phyloP scores from a whole-genome alignment of 352 stramenopile species.

The Pythium pyrilobum region DNA sequence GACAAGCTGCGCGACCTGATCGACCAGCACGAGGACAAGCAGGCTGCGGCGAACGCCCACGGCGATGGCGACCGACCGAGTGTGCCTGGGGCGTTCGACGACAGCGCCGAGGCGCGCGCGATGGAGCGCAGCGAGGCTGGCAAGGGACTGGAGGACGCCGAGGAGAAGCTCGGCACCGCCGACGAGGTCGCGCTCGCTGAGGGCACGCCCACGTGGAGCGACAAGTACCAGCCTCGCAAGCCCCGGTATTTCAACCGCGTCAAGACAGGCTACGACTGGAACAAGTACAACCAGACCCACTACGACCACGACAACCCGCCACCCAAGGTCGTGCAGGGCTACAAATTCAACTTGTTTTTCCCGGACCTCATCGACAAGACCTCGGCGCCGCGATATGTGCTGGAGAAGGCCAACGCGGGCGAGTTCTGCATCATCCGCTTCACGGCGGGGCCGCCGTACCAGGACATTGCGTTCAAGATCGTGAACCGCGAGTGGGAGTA shows the following conservation, averaged over 20 bases:
- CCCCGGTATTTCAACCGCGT: slow-evolving; percentile 99
- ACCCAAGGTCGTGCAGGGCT: slow-evolving; percentile 99
- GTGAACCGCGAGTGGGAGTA: slow-evolving; percentile 99
- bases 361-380: slow-evolving; percentile 98
- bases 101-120: slow-evolving; percentile 57
- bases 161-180: slow-evolving; percentile 81
- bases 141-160: slow-evolving; percentile 60
- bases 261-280: slow-evolving; percentile 99
- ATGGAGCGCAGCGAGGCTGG: slow-evolving; percentile 56
- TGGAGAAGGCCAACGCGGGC: slow-evolving; percentile 90
- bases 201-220: slow-evolving; percentile 84
- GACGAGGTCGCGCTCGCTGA: slow-evolving; percentile 87
- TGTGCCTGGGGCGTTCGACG: slow-evolving; percentile 25
- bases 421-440: slow-evolving; percentile 99
- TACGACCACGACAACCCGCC: slow-evolving; percentile 99
- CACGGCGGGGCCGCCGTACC: slow-evolving; percentile 96
- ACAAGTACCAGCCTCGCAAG: slow-evolving; percentile 98
- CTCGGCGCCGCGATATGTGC: slow-evolving; percentile 92
- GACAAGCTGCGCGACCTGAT: slow-evolving; percentile 89
- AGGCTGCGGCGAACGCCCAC: slow-evolving; percentile 18
- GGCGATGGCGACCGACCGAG: slow-evolving; percentile 18
- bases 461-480: slow-evolving; percentile 99
- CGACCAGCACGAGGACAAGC: slow-evolving; percentile 70
- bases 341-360: slow-evolving; percentile 99
- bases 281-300: slow-evolving; percentile 99